These are phyloP conservation scores for Ichthyophthirius multifiliis DNA, from an alignment of 169 alveolate species.

Conservation along the genomic window DNA sequence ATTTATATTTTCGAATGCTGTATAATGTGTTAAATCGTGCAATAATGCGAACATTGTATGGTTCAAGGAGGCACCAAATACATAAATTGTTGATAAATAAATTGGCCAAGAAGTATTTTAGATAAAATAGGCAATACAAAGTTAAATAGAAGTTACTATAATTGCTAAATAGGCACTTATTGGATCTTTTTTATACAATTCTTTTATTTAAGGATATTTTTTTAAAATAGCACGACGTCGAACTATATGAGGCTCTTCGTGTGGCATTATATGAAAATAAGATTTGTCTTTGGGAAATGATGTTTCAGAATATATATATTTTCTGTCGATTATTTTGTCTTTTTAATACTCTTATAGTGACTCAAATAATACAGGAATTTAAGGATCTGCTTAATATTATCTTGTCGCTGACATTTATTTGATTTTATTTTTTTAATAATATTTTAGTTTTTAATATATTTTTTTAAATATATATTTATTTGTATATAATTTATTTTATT, in stretches of 20 bases:
- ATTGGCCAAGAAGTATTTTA: constrained; percentile 16
- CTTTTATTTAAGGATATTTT: constrained; percentile 46
- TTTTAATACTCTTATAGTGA: too few species aligned
- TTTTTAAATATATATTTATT: too few species aligned
- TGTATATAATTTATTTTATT: too few species aligned
- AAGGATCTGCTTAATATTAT: too few species aligned
- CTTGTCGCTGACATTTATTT: too few species aligned
- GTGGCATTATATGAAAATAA: constrained; percentile 44
- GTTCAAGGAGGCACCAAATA: constrained; percentile 63
- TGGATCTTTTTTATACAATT: constrained; percentile 37
- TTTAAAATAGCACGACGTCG: constrained; percentile 45
- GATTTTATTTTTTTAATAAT: too few species aligned
- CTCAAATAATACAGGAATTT: too few species aligned
- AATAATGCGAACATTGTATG: constrained; percentile 59
- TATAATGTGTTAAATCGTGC: constrained; percentile 71
- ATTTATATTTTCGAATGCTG: constrained; percentile 40
- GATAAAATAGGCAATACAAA: constrained; percentile 3
- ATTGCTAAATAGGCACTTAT: constrained; percentile 27
- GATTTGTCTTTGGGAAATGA: constrained; percentile 19
- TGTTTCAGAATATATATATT: constrained; percentile 2
- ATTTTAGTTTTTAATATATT: too few species aligned
- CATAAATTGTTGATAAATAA: constrained; percentile 27
- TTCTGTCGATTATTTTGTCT: too few species aligned
- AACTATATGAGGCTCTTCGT: constrained; percentile 38
- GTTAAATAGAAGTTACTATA: not conserved